A percentile compares a stretch with the other conserved stretches of the same genome.
phyloP scores from a whole-genome alignment of 208 protist genomes.

The Paratrypanosoma confusum region DNA sequence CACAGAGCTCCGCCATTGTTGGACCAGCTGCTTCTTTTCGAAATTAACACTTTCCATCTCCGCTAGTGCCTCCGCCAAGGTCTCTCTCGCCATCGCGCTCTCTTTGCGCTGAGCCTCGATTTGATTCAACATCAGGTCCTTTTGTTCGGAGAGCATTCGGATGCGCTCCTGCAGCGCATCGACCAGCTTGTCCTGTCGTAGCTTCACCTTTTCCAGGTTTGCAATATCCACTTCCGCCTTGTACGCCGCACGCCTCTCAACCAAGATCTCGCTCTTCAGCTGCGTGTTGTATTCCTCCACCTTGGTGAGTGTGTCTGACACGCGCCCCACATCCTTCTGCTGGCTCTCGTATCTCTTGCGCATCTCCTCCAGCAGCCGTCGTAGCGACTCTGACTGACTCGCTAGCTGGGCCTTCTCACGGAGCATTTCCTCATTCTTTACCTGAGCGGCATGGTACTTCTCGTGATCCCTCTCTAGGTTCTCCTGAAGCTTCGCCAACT shows the following conservation, averaged over 20 bases:
- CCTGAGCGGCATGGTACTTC: conserved; percentile 54
- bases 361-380: conserved; percentile 81
- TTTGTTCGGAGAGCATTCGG: conserved; percentile 72
- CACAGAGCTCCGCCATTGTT: conserved; percentile 90
- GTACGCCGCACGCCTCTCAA: conserved; percentile 90
- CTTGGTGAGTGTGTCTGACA: conserved; percentile 82
- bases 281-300: conserved; percentile 93
- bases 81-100: conserved; percentile 74
- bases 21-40: conserved; percentile 92
- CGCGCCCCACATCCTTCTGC: conserved; percentile 86
- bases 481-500: conserved; percentile 89
- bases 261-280: conserved; percentile 87
- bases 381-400: conserved; percentile 26
- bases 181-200: conserved; percentile 88
- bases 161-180: conserved; percentile 80
- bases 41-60: conserved; percentile 93
- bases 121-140: conserved; percentile 73
- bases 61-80: conserved; percentile 80
- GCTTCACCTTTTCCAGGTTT: conserved; percentile 87
- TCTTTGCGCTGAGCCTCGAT: conserved; percentile 83
- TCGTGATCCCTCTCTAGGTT: conserved; percentile 86
- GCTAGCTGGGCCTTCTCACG: conserved; percentile 53
- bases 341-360: conserved; percentile 75
- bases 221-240: conserved; percentile 93
- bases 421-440: conserved; percentile 75